Evolutionary conservation across 192 early-diverging fungal genomes (phyloP).

Genomic region (Coemansia sp.): DNA sequence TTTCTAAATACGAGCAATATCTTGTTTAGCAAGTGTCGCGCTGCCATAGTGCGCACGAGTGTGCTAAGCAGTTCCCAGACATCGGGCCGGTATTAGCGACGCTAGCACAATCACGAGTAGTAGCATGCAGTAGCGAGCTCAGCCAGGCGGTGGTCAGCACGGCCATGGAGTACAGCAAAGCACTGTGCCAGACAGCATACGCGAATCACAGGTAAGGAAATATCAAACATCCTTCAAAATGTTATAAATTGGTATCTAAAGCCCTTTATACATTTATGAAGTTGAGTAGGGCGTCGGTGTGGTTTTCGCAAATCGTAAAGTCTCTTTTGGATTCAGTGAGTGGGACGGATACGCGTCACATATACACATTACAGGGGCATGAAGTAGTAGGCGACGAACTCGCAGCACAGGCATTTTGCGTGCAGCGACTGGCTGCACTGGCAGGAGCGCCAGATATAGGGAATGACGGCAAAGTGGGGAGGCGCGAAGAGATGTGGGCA

Average conservation of each 20-base stretch:
- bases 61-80: conserved; percentile 39
- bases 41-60: conserved; percentile 49
- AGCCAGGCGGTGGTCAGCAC: conserved; percentile 31
- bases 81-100: conserved; percentile 42
- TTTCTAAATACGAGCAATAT: not conserved
- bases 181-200: conserved; percentile 27
- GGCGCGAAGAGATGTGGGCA: conserved; percentile 18
- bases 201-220: conserved; percentile 38
- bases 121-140: conserved; percentile 16
- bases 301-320: conserved; percentile 39
- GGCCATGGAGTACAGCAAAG: conserved; percentile 52
- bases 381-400: conserved; percentile 9
- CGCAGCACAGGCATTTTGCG: conserved; percentile 6
- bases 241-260: not conserved
- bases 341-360: not conserved
- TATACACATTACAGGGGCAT: not conserved
- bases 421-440: conserved; percentile 25
- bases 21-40: conserved; percentile 30
- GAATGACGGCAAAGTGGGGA: not conserved
- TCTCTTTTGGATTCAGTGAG: conserved; percentile 14
- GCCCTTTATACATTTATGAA: not conserved
- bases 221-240: not conserved
- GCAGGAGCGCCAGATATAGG: not conserved
- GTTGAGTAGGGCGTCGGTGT: conserved; percentile 28
- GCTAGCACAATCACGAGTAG: conserved; percentile 23